A percentile compares a stretch with the other conserved stretches of the same genome.
These are phyloP conservation scores for Penicillium sp. DNA, from an alignment of 2,329 filamentous ascomycete genomes.

Conservation along the genomic window DNA sequence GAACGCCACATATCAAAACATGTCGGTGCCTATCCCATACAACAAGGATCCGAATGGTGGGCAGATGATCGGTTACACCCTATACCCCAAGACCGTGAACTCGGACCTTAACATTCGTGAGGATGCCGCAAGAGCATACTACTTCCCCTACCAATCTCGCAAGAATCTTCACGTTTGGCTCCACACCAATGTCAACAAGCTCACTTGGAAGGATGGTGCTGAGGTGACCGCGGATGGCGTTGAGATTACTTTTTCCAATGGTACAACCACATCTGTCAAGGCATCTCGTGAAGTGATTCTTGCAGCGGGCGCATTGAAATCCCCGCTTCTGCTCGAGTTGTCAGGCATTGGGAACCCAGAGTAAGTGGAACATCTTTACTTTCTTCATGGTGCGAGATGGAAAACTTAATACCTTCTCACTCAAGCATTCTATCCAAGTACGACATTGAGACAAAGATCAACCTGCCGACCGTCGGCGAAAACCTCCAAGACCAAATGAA, in stretches of 20 bases:
- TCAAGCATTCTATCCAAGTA: conserved; percentile 26
- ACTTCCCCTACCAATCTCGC: conserved; percentile 43
- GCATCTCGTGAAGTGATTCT: conserved; percentile 57
- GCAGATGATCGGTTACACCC: conserved; percentile 44
- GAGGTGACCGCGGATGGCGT: conserved; percentile 28
- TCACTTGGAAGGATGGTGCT: conserved; percentile 34
- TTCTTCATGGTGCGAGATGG: neutral
- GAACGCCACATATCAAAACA: conserved; percentile 27
- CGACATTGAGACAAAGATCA: conserved; percentile 26
- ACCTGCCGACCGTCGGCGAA: conserved; percentile 46
- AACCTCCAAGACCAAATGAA: conserved; percentile 51
- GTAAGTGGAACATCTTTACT: conserved; percentile 6
- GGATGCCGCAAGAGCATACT: conserved; percentile 51
- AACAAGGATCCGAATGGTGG: conserved; percentile 48
- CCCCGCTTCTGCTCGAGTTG: conserved; percentile 58
- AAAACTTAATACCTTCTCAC: neutral
- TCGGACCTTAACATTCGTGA: conserved; percentile 38
- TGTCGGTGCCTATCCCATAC: conserved; percentile 34
- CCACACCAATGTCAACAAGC: conserved; percentile 42
- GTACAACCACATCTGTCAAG: conserved; percentile 26
- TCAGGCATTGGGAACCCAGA: conserved; percentile 56
- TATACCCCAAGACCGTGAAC: conserved; percentile 47
- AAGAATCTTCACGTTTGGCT: conserved; percentile 45
- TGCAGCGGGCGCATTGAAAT: conserved; percentile 58
- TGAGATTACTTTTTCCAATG: conserved; percentile 27